phyloP scores from a whole-genome alignment of 495 filamentous ascomycete genomes.

The Bathelium albidoporum region DNA sequence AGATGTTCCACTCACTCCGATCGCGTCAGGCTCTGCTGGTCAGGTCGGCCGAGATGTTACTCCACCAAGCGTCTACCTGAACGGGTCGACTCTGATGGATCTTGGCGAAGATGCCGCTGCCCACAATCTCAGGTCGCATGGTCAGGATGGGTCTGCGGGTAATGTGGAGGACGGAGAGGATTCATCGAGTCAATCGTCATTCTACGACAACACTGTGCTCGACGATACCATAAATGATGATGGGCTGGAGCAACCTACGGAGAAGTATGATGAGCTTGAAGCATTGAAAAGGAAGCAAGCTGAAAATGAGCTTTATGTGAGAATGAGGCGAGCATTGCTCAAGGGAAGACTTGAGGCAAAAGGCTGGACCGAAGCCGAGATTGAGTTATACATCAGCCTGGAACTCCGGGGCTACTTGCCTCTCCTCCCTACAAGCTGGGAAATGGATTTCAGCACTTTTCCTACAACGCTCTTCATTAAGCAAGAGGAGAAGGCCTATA shows the following conservation, averaged over 20 bases:
- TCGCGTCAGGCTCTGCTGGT: neutral
- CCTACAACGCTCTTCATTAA: constrained; percentile 47
- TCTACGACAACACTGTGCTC: neutral
- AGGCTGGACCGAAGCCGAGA: neutral
- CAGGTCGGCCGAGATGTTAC: neutral
- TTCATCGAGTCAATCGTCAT: neutral
- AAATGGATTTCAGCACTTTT: constrained; percentile 50
- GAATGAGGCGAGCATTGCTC: neutral
- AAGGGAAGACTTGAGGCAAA: neutral
- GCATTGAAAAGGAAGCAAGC: neutral
- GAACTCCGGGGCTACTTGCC: constrained; percentile 49
- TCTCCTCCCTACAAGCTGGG: constrained; percentile 45
- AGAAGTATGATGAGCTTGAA: neutral
- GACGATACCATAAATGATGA: neutral
- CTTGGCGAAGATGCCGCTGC: neutral
- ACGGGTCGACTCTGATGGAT: neutral
- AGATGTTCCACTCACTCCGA: neutral
- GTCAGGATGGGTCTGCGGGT: neutral
- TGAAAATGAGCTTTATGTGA: neutral
- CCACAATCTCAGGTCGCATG: neutral
- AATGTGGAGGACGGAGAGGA: neutral
- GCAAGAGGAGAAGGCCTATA: constrained; percentile 32
- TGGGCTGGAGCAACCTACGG: neutral
- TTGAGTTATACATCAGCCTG: neutral
- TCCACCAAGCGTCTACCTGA: neutral